phyloP scores from a whole-genome alignment of 768 basidiomycete species.

The Clathrus columnatus region DNA sequence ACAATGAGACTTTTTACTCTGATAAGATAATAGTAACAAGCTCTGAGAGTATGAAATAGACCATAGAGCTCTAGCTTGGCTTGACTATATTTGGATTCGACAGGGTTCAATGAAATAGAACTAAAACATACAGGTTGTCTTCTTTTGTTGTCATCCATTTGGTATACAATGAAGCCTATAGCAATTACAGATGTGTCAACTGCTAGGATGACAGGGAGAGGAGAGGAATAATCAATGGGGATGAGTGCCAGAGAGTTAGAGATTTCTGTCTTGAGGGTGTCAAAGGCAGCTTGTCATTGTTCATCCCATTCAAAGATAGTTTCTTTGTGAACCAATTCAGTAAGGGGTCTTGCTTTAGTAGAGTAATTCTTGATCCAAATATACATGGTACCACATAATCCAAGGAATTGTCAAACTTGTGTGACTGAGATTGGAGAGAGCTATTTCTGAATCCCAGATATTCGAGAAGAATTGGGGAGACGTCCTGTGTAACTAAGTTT shows the following conservation, averaged over 20 bases:
- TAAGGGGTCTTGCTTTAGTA: conserved; percentile 3
- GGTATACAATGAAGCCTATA: conserved; percentile 31
- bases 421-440: neutral
- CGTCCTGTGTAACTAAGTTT: conserved; percentile 21
- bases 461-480: conserved; percentile 14
- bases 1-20: conserved; percentile 25
- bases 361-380: conserved; percentile 6
- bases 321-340: conserved; percentile 1
- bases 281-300: conserved; percentile 20
- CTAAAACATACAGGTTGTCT: conserved; percentile 24
- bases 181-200: conserved; percentile 30
- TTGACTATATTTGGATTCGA: conserved; percentile 20
- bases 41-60: conserved; percentile 16
- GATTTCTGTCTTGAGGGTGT: conserved; percentile 22
- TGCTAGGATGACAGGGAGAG: conserved; percentile 22
- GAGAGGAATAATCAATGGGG: conserved; percentile 26
- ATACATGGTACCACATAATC: neutral
- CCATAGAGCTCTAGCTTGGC: conserved; percentile 23
- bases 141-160: conserved; percentile 17
- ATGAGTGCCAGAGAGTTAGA: conserved; percentile 20
- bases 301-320: conserved; percentile 16
- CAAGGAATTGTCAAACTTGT: conserved; percentile 10
- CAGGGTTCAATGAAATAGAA: conserved; percentile 25
- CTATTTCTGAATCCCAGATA: conserved; percentile 5
- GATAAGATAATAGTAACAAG: conserved; percentile 19